These are phyloP conservation scores for Melanogaster broomeanus DNA, from an alignment of 768 basidiomycete genomes.

Conservation along the genomic window DNA sequence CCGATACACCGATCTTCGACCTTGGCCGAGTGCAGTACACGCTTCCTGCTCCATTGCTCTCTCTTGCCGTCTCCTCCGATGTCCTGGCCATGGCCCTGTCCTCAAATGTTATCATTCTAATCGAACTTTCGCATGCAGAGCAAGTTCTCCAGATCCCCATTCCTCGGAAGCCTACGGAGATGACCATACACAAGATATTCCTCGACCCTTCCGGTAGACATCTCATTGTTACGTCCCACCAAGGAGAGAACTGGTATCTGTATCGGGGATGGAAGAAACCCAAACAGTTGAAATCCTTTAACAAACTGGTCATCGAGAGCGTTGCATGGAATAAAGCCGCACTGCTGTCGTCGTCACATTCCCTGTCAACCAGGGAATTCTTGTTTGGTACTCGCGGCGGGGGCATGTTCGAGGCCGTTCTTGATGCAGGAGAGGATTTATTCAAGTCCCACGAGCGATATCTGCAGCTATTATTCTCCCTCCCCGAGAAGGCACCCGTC, in stretches of 20 bases:
- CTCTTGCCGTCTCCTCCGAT: constrained; percentile 84
- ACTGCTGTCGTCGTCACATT: constrained; percentile 60
- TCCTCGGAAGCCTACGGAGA: constrained; percentile 71
- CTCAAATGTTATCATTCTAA: constrained; percentile 79
- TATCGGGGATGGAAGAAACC: constrained; percentile 83
- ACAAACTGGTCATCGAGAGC: constrained; percentile 85
- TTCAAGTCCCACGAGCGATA: constrained; percentile 89
- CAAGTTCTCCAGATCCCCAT: constrained; percentile 82
- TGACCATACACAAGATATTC: constrained; percentile 81
- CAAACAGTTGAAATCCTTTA: constrained; percentile 70
- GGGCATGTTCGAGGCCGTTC: constrained; percentile 81
- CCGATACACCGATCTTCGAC: constrained; percentile 67
- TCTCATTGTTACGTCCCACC: constrained; percentile 78
- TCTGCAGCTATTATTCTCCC: constrained; percentile 68
- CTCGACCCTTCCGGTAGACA: constrained; percentile 93
- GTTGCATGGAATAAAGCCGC: constrained; percentile 87
- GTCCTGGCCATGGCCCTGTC: constrained; percentile 81
- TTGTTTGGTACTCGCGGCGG: constrained; percentile 87
- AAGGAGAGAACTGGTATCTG: constrained; percentile 94
- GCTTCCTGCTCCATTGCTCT: constrained; percentile 80
- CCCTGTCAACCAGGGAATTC: constrained; percentile 80
- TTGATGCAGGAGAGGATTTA: constrained; percentile 90
- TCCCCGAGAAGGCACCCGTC: constrained; percentile 81
- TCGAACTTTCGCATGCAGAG: constrained; percentile 86
- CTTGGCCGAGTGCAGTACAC: constrained; percentile 89